Evolutionary conservation across 2,329 filamentous ascomycete species (phyloP), one percentile per base, ranked within the genome.

Genomic region (Trichoderma koningiopsis): DNA sequence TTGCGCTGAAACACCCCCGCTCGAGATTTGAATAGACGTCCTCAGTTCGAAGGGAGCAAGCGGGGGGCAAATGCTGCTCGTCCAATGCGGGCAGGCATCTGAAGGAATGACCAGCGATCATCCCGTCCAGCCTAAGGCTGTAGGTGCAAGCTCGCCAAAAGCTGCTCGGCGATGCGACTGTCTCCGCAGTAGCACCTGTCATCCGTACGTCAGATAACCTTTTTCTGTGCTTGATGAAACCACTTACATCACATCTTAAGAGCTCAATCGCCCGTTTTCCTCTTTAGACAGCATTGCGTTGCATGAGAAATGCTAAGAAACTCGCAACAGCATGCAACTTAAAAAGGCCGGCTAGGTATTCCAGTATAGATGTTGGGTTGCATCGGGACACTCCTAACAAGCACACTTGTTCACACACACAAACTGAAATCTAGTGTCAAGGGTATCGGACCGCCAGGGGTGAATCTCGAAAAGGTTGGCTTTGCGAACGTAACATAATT

Each of bases 341-440:
- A 19, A 43, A 37, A 37, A 29, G 47, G 49, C 61, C 47, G 43
- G 33, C 35, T 37, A 19, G 16, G 37, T 40, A 8, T 37, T 56
- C 61, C 53, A 31, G 40, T n/a, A 29, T 5, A 35, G 63, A 58
- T 66, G 24, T 57, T 66, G 63, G 63, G 63, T 66, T 66, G 47
- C 63, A 66, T 33, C 24, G 27, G 47, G 37, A 27, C 62, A 10
- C 47, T 49, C n/a, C 19, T 24, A 49, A 49, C 47, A 43, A 43
- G 40, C 40, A 43, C 40, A 43, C 6, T n/a, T 43, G 40, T 43
- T 43, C 19, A 22, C 27, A 43, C 35, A 35, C 40, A 22, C 43
- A n/a, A 13, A 10, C 35, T 33, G n/a, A 47, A 47, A 13, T n/a
- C 63, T 6, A 4, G 37, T 24, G 63, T 66, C 63, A 66, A 66